These are phyloP conservation scores for Fraxinus platypoda DNA, from an alignment of 305 asterid genomes.

Conservation along the genomic window DNA sequence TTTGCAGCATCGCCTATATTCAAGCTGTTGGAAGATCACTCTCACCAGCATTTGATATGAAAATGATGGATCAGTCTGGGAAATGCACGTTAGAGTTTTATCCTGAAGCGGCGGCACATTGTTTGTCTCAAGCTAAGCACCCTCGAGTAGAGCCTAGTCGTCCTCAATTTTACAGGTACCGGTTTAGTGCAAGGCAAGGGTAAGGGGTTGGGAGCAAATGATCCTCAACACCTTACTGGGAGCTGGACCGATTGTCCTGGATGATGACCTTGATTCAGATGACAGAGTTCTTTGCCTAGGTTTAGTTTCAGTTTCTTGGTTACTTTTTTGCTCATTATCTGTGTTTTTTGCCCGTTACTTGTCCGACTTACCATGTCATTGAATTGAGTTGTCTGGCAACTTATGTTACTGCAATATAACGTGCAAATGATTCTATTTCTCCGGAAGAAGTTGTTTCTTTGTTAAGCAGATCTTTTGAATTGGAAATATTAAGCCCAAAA, in stretches of 20 bases:
- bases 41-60: constrained; percentile 55
- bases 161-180: constrained; percentile 32
- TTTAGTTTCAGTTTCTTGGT: background rate
- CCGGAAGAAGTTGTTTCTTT: background rate
- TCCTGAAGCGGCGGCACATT: constrained; percentile 17
- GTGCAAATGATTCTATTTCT: background rate
- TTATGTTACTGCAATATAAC: background rate
- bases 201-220: constrained; percentile 59
- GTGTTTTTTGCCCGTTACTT: background rate
- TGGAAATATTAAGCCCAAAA: background rate
- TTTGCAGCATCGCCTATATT: constrained; percentile 53
- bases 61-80: constrained; percentile 43
- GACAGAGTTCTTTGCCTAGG: constrained; percentile 28
- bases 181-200: constrained; percentile 37
- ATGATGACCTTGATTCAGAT: constrained; percentile 39
- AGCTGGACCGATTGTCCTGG: constrained; percentile 37
- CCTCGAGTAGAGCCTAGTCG: constrained; percentile 36
- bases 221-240: constrained; percentile 41
- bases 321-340: background rate
- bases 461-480: background rate
- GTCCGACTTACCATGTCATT: background rate
- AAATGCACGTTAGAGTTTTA: constrained; percentile 47
- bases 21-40: constrained; percentile 59
- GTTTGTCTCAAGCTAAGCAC: constrained; percentile 24
- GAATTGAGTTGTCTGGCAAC: background rate